A percentile compares a stretch with the other conserved stretches of the same genome.
These are phyloP conservation scores for Micractinium conductrix DNA, from an alignment of 139 green algal species.

Conservation along the genomic window DNA sequence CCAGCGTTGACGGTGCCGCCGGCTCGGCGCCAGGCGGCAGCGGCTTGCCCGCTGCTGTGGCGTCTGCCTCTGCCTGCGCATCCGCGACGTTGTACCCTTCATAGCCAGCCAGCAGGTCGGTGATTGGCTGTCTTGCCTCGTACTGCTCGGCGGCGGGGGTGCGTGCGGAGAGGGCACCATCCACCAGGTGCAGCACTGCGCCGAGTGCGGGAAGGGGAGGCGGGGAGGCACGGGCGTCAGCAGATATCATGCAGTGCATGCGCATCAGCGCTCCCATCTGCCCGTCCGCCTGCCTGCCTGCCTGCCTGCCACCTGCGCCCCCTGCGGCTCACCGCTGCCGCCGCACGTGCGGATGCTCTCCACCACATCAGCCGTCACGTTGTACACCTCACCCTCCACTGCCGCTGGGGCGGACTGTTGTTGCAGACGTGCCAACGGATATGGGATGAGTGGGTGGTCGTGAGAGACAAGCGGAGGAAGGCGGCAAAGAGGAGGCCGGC, in stretches of 20 bases:
- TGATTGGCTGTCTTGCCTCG: neutral
- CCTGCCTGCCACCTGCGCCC: too few species aligned
- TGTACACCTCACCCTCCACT: neutral
- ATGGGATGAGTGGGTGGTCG: too few species aligned
- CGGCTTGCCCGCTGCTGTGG: neutral
- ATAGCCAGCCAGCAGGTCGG: neutral
- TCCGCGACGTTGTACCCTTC: neutral
- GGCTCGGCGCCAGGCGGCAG: neutral
- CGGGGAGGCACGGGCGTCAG: too few species aligned
- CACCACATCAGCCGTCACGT: neutral
- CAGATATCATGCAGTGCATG: too few species aligned
- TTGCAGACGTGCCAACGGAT: too few species aligned
- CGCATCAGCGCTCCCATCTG: too few species aligned
- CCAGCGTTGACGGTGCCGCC: neutral
- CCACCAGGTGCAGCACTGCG: constrained; percentile 6
- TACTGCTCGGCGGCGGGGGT: neutral
- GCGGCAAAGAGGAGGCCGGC: neutral
- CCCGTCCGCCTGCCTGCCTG: too few species aligned
- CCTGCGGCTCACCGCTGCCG: constrained; percentile 26
- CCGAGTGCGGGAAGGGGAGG: neutral
- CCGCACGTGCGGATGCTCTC: constrained; percentile 1
- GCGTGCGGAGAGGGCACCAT: neutral
- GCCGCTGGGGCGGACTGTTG: too few species aligned
- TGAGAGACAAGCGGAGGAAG: too few species aligned
- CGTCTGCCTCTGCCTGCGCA: constrained; percentile 22